Evolutionary conservation across 192 early-diverging fungal genomes (phyloP).

Genomic region (Coemansia reversa): DNA sequence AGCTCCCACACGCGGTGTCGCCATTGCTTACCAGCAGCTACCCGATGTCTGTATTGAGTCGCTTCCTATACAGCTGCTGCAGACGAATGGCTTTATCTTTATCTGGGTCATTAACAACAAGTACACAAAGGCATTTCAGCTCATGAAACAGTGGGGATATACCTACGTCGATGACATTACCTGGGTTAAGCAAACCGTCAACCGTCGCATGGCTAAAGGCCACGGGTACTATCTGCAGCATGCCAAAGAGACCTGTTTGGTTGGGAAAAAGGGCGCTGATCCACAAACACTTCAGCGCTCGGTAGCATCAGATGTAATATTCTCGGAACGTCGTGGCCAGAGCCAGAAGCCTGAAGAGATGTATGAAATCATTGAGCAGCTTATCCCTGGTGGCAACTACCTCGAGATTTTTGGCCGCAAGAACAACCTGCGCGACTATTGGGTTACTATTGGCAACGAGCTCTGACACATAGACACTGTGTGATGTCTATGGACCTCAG

Average conservation of each 20-base stretch:
- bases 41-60: conserved; percentile 92
- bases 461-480: conserved; percentile 55
- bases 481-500: neutral
- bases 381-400: conserved; percentile 88
- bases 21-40: conserved; percentile 93
- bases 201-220: conserved; percentile 94
- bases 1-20: conserved; percentile 87
- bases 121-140: conserved; percentile 90
- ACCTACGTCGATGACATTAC: conserved; percentile 93
- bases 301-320: conserved; percentile 87
- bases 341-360: conserved; percentile 96
- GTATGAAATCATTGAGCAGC: conserved; percentile 92
- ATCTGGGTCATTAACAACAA: conserved; percentile 99
- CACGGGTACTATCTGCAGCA: conserved; percentile 98
- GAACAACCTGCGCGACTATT: conserved; percentile 93
- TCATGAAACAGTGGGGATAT: conserved; percentile 96
- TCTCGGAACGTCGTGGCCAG: conserved; percentile 89
- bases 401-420: conserved; percentile 95
- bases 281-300: conserved; percentile 70
- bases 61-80: conserved; percentile 82
- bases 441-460: conserved; percentile 97
- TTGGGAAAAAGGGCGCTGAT: conserved; percentile 84
- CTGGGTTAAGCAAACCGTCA: conserved; percentile 97
- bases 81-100: conserved; percentile 88
- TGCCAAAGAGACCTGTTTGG: conserved; percentile 95